A percentile compares a stretch with the other conserved stretches of the same genome.
These are phyloP conservation scores for Colletotrichum tabaci DNA, from an alignment of 2,329 filamentous ascomycete genomes.

Conservation along the genomic window DNA sequence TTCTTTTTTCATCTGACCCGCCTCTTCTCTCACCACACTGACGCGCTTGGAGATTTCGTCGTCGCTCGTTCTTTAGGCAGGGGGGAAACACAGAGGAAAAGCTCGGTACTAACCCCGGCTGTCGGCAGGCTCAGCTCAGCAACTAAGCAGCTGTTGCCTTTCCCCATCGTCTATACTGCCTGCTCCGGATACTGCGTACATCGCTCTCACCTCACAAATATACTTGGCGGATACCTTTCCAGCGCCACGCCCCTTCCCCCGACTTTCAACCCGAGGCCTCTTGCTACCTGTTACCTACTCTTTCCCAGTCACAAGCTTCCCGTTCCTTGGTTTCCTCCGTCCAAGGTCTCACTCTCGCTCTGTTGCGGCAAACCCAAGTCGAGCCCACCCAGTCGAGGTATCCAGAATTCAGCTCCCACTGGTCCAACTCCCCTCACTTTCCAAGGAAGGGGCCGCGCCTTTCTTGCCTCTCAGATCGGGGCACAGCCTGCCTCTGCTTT, in stretches of 20 bases:
- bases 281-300: conserved; percentile 21
- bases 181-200: conserved; percentile 2
- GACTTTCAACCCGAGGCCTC: conserved; percentile 31
- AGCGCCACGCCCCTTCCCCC: conserved; percentile 27
- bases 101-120: conserved; percentile 38
- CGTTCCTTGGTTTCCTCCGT: conserved; percentile 38
- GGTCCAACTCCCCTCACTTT: conserved; percentile 1
- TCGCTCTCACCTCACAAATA: neutral
- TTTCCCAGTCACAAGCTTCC: conserved; percentile 40
- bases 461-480: conserved; percentile 21
- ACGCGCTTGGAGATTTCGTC: conserved; percentile 12
- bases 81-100: conserved; percentile 4
- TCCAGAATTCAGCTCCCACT: conserved; percentile 14
- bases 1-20: neutral
- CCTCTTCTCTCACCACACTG: conserved; percentile 11
- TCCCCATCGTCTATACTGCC: conserved; percentile 1
- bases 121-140: conserved; percentile 13
- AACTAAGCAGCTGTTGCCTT: conserved; percentile 12
- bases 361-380: conserved; percentile 12
- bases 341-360: conserved; percentile 18
- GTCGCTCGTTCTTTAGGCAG: conserved; percentile 18
- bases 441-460: conserved; percentile 22
- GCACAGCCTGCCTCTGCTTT: conserved; percentile 39
- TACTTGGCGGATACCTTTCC: conserved; percentile 18
- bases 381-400: conserved; percentile 3